Base-by-base conservation (phyloP, 139 green algal species). In the Edaphochlamys debaryana region DNA sequence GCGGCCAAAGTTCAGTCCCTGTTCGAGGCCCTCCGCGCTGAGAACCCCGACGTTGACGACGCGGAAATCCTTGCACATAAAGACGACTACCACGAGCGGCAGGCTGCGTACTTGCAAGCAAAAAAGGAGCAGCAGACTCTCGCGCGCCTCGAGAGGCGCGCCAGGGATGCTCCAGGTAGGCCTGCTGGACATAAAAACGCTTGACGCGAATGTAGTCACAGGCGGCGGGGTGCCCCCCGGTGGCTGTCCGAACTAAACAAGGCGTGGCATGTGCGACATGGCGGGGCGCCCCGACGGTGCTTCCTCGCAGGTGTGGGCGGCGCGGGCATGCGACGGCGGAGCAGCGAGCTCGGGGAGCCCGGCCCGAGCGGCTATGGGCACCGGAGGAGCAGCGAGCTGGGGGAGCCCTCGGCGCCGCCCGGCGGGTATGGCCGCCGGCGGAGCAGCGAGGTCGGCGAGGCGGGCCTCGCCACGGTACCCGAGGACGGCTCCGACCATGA, bases 121-220 rank as follows among this genome's bases (percentile, higher is more conserved):
- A 71, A 72, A 42, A 30, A 64, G 1, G 38, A 52, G 11, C 63
- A 82, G 42, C 19, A 73, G 37, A 41, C 70, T 3, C 56, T 82
- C 15, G 42, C 54, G 76, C 76, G 76, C 1, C 76, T 82, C 0
- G 76, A 82, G 63, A 62, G 76, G 4, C 70, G 76, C 32, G 42
- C 42, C 48, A 63, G 76, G 73, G 32, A 54, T 58, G 7, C 0
- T 9, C 19, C 7, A 66, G 6, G 60, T 42, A 70, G 45, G 11
- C 7, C 20, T 73, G 38, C 22, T 37, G 29, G 62, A 20, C 19
- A 22, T 68, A 9, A 11, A 30, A 13, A 48, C 32, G 22, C 4
- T 7, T 56, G 22, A 29, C 11, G 23, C 0, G 20, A 63, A 19
- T 25, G 6, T 63, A 32, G 54, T 30, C 6, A 19, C 29, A 3